phyloP scores from a whole-genome alignment of 2,329 filamentous ascomycete species.

The Bipolaris oryzae region DNA sequence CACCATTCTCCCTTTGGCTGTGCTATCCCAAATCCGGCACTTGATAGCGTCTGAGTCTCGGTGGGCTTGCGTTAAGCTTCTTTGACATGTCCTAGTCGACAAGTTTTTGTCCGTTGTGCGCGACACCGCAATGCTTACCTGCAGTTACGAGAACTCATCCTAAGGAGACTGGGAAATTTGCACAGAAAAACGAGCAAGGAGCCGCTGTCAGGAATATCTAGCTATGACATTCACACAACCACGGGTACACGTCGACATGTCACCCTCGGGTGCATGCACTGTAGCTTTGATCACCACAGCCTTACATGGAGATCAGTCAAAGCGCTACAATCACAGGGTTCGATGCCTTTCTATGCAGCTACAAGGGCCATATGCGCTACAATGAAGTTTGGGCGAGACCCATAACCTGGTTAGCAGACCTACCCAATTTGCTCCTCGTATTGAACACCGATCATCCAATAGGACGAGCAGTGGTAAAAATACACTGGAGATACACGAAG shows the following conservation, averaged over 20 bases:
- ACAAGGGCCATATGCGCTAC: not conserved
- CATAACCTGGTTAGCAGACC: not conserved
- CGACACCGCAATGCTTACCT: constrained; percentile 32
- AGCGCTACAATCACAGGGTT: not conserved
- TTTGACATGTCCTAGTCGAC: constrained; percentile 15
- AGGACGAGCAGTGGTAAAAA: not conserved
- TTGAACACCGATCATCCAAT: constrained; percentile 9
- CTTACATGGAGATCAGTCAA: too few relatives aligned
- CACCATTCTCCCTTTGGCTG: not conserved
- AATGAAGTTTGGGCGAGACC: not conserved
- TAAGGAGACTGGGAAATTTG: constrained; percentile 22
- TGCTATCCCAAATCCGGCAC: constrained; percentile 18
- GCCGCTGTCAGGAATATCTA: constrained; percentile 6
- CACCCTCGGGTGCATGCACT: not conserved
- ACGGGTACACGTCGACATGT: not conserved
- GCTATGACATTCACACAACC: not conserved
- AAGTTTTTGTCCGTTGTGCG: constrained; percentile 8
- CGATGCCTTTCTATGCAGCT: not conserved
- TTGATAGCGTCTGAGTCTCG: constrained; percentile 20
- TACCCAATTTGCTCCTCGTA: constrained; percentile 17
- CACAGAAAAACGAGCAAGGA: constrained; percentile 25
- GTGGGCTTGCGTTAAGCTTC: constrained; percentile 7
- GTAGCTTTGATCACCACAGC: not conserved
- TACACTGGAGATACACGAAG: constrained; percentile 3
- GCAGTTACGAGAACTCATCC: constrained; percentile 26